These are phyloP conservation scores for Cicer arietinum DNA, from an alignment of 306 rosid genomes.

Conservation along the genomic window DNA sequence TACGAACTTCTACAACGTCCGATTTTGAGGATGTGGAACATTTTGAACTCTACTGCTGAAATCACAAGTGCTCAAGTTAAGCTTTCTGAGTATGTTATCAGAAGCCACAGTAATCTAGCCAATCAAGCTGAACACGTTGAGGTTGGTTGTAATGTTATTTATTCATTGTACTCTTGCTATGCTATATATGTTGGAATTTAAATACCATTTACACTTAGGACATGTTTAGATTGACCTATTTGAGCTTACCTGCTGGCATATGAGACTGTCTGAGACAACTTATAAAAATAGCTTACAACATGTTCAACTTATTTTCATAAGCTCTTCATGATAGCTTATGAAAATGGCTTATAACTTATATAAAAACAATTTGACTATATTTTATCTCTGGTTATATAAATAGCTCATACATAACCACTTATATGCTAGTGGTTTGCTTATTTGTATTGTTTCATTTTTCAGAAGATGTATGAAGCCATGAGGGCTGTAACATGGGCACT, in stretches of 20 bases:
- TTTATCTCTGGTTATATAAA: too few relatives aligned
- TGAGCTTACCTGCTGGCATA: not conserved
- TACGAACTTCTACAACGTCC: slow-evolving; percentile 96
- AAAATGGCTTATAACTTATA: too few relatives aligned
- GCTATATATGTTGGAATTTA: slow-evolving; percentile 6
- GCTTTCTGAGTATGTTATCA: slow-evolving; percentile 83
- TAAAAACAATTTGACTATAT: too few relatives aligned
- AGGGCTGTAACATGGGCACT: slow-evolving; percentile 90
- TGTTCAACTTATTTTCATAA: too few relatives aligned
- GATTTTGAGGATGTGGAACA: slow-evolving; percentile 93
- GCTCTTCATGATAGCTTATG: too few relatives aligned
- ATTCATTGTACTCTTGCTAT: slow-evolving; percentile 26
- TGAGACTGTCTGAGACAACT: not conserved
- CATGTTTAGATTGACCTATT: slow-evolving; percentile 36
- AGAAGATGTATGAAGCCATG: slow-evolving; percentile 91
- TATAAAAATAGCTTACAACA: too few relatives aligned
- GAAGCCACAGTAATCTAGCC: slow-evolving; percentile 65
- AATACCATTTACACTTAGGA: slow-evolving; percentile 24
- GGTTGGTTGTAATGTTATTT: slow-evolving; percentile 52
- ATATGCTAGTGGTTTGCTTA: slow-evolving; percentile 18
- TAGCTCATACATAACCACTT: too few relatives aligned
- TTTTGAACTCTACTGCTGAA: slow-evolving; percentile 90
- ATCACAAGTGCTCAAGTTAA: slow-evolving; percentile 86
- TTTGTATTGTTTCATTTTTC: slow-evolving; percentile 44
- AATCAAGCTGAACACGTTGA: slow-evolving; percentile 83